Percentiles rank a stretch among this genome's conserved stretches.
Conservation (phyloP, 139 green algal species). For the Tetraselmis striata region DNA sequence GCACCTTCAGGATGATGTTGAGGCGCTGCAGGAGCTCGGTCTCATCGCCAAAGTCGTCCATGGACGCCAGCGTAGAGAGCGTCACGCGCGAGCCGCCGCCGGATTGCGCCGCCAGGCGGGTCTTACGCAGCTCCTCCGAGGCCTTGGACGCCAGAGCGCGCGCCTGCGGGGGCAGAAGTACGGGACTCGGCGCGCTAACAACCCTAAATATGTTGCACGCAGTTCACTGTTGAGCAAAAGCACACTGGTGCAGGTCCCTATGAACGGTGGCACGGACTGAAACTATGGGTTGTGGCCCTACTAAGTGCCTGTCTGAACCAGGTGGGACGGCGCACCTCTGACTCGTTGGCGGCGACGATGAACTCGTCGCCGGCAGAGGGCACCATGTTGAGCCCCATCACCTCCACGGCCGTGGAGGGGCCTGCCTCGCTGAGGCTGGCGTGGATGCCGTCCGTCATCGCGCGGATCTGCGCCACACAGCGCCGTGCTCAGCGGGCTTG, state of each 20-base stretch:
- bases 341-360: conserved; percentile 47
- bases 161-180: no score
- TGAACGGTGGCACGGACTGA: no score
- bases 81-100: conserved; percentile 76
- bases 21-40: conserved; percentile 30
- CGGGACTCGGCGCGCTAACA: no score
- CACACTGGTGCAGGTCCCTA: no score
- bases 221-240: no score
- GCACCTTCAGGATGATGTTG: conserved; percentile 51
- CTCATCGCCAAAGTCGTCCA: conserved; percentile 55
- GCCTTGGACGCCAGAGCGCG: conserved; percentile 10
- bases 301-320: no score
- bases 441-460: conserved; percentile 54
- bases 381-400: conserved; percentile 53
- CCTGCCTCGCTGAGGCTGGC: conserved; percentile 46
- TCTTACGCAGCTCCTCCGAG: background rate
- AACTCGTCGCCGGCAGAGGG: conserved; percentile 89
- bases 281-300: no score
- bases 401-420: conserved; percentile 83
- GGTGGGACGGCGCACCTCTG: conserved; percentile 44
- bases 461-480: no score
- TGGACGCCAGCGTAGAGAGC: conserved; percentile 65
- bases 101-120: conserved; percentile 46
- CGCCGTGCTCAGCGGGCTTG: no score
- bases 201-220: no score